Base-by-base conservation (phyloP, 352 stramenopile species). In the Phytophthora idaei region DNA sequence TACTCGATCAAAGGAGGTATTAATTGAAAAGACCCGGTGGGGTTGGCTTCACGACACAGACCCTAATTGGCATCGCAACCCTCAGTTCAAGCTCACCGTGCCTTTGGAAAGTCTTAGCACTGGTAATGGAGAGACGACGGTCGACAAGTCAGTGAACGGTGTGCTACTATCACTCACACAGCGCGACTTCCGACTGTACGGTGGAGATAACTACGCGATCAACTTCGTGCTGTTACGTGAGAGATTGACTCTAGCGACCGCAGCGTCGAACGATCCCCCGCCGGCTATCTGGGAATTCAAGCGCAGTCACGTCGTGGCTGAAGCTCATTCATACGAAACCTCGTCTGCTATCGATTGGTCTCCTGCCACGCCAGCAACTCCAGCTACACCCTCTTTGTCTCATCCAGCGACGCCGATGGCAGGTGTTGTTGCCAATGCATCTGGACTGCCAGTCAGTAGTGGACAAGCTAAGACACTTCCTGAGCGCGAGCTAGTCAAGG, bases 1-100 rank as follows among this genome's bases (percentile, higher is more conserved):
- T 17, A 15, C 42, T 45, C 57, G 53, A 2, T 62, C 49, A 17
- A 72, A 72, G 57, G 83, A 90, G 32, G 69, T 44, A 4, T 34
- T 67, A 14, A 85, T 92, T 50, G 71, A 73, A 11, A 82, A 83
- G 44, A 92, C 80, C n/a, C 80, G 85, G 42, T 94, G 85, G 84
- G 72, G 48, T 17, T 81, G 90, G 32, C 56, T 89, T 29, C 54
- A 55, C 2, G 91, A 97, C 58, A 80, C 75, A 7, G 91, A 98
- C 48, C 72, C 89, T 6, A 92, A 87, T 45, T 98, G 92, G 92
- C 90, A 97, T 70, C 92, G 93, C 37, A 98, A 98, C 60, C 92
- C 90, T 8, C 91, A 98, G 74, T 97, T 92, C 65, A 89, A 85
- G 32, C 56, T 97, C 17, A 76, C 71, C 0, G 76, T 90, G 0